phyloP scores from a whole-genome alignment of 2,329 filamentous ascomycete species.

The Diaporthe australafricana region DNA sequence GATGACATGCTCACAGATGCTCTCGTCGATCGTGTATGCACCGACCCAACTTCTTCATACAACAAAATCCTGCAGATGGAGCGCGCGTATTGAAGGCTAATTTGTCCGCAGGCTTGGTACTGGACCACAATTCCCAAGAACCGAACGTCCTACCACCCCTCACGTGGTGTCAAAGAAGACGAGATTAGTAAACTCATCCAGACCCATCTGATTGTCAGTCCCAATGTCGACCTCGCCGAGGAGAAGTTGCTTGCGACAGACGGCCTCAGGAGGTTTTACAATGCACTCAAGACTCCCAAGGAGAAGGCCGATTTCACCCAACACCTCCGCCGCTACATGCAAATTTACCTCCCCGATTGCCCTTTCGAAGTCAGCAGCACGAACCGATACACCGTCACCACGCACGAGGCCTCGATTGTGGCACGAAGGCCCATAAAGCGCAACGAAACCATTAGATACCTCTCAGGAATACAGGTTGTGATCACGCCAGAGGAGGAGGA shows the following conservation, averaged over 20 bases:
- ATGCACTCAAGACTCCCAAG: slow-evolving; percentile 75
- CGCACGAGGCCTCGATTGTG: slow-evolving; percentile 88
- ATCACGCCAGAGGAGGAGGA: slow-evolving; percentile 94
- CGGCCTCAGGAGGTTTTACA: slow-evolving; percentile 79
- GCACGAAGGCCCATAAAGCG: slow-evolving; percentile 83
- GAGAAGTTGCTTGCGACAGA: slow-evolving; percentile 76
- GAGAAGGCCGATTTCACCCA: slow-evolving; percentile 88
- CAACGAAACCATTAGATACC: slow-evolving; percentile 89
- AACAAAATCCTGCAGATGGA: background rate
- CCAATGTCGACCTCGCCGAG: slow-evolving; percentile 78
- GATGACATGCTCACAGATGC: slow-evolving; percentile 97
- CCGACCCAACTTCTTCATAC: background rate
- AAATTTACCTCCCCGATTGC: slow-evolving; percentile 92
- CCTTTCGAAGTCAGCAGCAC: slow-evolving; percentile 93
- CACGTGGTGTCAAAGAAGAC: slow-evolving; percentile 78
- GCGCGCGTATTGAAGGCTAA: slow-evolving; percentile 39
- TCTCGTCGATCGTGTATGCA: slow-evolving; percentile 90
- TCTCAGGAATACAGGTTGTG: slow-evolving; percentile 89
- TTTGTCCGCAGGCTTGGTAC: slow-evolving; percentile 79
- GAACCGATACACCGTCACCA: slow-evolving; percentile 93
- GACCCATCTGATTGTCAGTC: slow-evolving; percentile 77
- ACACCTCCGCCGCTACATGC: slow-evolving; percentile 90
- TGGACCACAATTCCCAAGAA: slow-evolving; percentile 98
- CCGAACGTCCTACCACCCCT: slow-evolving; percentile 84
- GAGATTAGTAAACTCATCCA: slow-evolving; percentile 72